Evolutionary conservation across 2,329 filamentous ascomycete genomes (phyloP).

Genomic region (Pyrenophora seminiperda): DNA sequence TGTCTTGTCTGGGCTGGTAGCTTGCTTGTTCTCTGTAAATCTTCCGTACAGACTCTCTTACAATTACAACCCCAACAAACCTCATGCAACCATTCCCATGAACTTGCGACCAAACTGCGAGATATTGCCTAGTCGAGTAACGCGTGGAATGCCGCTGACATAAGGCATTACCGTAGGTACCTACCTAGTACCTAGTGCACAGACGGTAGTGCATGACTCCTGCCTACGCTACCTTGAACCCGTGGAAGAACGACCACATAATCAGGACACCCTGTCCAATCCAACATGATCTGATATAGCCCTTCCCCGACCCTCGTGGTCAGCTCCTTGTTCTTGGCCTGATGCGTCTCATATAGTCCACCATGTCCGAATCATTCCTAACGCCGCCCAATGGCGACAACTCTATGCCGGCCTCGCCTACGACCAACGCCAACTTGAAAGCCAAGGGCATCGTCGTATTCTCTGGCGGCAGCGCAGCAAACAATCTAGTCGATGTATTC

Average conservation of each 20-base stretch:
- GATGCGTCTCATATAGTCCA: background rate
- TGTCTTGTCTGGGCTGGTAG: conserved; percentile 38
- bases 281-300: conserved; percentile 26
- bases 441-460: conserved; percentile 76
- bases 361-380: conserved; percentile 29
- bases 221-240: conserved; percentile 17
- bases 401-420: conserved; percentile 20
- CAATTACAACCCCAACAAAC: conserved; percentile 10
- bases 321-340: conserved; percentile 4
- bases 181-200: no score
- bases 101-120: conserved; percentile 25
- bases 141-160: conserved; percentile 14
- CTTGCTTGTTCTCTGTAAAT: conserved; percentile 44
- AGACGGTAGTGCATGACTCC: conserved; percentile 41
- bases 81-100: background rate
- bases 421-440: conserved; percentile 34
- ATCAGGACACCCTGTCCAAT: conserved; percentile 29
- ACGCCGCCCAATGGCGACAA: conserved; percentile 22
- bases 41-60: conserved; percentile 24
- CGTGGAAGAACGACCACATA: conserved; percentile 21
- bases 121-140: conserved; percentile 33
- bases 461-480: conserved; percentile 92
- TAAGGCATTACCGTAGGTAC: no score
- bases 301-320: conserved; percentile 19
- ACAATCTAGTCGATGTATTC: conserved; percentile 91